Conservation (phyloP, 768 basidiomycete species). For the Coprinopsis strossmayeri region DNA sequence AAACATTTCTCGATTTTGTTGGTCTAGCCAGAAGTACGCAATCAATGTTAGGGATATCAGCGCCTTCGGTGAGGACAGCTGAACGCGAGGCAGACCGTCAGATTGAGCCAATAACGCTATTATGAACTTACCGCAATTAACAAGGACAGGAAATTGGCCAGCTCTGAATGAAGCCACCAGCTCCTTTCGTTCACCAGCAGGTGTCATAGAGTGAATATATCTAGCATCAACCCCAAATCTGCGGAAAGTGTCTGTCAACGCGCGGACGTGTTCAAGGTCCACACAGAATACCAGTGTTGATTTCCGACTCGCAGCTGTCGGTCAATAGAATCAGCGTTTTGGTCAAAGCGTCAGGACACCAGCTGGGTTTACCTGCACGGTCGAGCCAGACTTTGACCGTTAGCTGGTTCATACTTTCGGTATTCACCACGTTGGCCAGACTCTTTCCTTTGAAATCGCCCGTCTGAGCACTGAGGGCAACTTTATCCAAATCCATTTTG, state of each 20-base stretch:
- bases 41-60: conserved; percentile 93
- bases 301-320: conserved; percentile 47
- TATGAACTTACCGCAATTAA: conserved; percentile 90
- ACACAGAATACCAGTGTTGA: conserved; percentile 94
- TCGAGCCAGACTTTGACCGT: conserved; percentile 84
- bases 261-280: conserved; percentile 71
- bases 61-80: conserved; percentile 90
- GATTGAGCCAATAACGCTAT: too few relatives aligned
- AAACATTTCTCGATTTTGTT: conserved; percentile 82
- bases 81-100: too few relatives aligned
- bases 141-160: conserved; percentile 74
- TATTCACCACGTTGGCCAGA: conserved; percentile 80
- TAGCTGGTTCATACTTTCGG: conserved; percentile 65
- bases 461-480: conserved; percentile 56
- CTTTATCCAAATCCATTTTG: conserved; percentile 58
- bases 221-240: conserved; percentile 78
- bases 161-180: conserved; percentile 62
- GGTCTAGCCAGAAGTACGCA: conserved; percentile 85
- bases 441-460: conserved; percentile 82
- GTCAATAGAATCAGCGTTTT: neutral
- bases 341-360: too few relatives aligned
- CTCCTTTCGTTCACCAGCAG: conserved; percentile 51
- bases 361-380: conserved; percentile 70
- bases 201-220: conserved; percentile 68
- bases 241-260: conserved; percentile 68